These are phyloP conservation scores for Aspergillus tamarii DNA, from an alignment of 2,329 filamentous ascomycete genomes.

Conservation along the genomic window DNA sequence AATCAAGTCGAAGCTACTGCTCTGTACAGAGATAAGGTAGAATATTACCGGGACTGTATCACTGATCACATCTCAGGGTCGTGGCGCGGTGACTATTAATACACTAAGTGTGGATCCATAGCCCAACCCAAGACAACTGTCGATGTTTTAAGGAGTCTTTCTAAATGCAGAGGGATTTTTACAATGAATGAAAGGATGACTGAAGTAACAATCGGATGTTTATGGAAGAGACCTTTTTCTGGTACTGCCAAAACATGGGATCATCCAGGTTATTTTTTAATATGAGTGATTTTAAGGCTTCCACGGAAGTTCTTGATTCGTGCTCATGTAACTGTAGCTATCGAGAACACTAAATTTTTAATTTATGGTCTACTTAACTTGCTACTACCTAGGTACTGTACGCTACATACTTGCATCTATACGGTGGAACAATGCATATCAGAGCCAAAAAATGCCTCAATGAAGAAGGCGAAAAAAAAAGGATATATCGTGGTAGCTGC, in stretches of 20 bases:
- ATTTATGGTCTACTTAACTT: background rate
- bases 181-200: conserved; percentile 11
- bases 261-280: conserved; percentile 8
- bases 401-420: too few relatives aligned
- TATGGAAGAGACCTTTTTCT: conserved; percentile 4
- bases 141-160: background rate
- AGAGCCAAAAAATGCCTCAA: conserved; percentile 12
- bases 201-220: background rate
- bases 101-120: conserved; percentile 18
- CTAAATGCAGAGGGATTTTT: conserved; percentile 20
- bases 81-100: conserved; percentile 23
- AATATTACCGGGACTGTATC: conserved; percentile 5
- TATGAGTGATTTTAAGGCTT: conserved; percentile 5
- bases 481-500: background rate
- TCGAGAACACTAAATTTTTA: background rate
- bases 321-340: conserved; percentile 4
- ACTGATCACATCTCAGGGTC: background rate
- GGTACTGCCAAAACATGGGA: conserved; percentile 9
- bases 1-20: background rate
- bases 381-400: background rate
- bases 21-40: background rate
- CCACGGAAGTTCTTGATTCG: conserved; percentile 2
- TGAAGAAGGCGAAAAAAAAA: conserved; percentile 5
- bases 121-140: conserved; percentile 22
- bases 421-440: conserved; percentile 11